Evolutionary conservation across 1,284 basidiomycete species (phyloP).

Genomic region (Pseudomicrostroma phylloplanum): DNA sequence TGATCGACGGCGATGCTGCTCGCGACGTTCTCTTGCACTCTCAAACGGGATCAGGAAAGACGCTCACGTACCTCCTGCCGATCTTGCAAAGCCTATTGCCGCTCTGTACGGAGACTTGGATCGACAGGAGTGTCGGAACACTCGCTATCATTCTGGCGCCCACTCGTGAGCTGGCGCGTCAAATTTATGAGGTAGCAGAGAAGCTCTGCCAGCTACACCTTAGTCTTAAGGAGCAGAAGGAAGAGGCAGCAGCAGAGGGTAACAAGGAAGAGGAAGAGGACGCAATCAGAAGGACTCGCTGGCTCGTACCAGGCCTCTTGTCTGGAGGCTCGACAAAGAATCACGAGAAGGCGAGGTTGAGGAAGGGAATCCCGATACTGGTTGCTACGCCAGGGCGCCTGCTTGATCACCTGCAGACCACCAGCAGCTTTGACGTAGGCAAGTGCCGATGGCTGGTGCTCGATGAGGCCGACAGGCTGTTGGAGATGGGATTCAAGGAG

Average conservation of each 20-base stretch:
- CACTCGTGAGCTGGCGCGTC: constrained; percentile 88
- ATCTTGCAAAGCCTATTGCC: constrained; percentile 91
- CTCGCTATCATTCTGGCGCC: constrained; percentile 90
- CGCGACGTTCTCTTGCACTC: constrained; percentile 91
- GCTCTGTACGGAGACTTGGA: constrained; percentile 64
- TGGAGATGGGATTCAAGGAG: constrained; percentile 59
- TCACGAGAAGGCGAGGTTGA: constrained; percentile 67
- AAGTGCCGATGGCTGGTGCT: constrained; percentile 93
- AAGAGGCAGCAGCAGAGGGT: constrained; percentile 21
- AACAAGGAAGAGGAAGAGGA: constrained; percentile 55
- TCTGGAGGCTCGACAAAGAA: constrained; percentile 67
- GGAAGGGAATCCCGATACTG: constrained; percentile 68
- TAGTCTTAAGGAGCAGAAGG: constrained; percentile 14
- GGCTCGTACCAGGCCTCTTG: constrained; percentile 87
- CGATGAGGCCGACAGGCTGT: constrained; percentile 88
- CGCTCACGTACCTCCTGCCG: constrained; percentile 85
- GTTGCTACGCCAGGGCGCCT: constrained; percentile 67
- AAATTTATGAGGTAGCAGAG: constrained; percentile 72
- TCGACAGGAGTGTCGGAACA: constrained; percentile 74
- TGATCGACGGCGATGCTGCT: constrained; percentile 6
- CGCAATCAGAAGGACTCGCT: constrained; percentile 56
- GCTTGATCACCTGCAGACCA: constrained; percentile 72
- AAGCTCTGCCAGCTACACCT: constrained; percentile 54
- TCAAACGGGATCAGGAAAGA: constrained; percentile 97
- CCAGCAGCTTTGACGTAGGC: constrained; percentile 79